These are phyloP conservation scores for Solanum ahanhuiri DNA, from an alignment of 257 asterid genomes.

Conservation along the genomic window DNA sequence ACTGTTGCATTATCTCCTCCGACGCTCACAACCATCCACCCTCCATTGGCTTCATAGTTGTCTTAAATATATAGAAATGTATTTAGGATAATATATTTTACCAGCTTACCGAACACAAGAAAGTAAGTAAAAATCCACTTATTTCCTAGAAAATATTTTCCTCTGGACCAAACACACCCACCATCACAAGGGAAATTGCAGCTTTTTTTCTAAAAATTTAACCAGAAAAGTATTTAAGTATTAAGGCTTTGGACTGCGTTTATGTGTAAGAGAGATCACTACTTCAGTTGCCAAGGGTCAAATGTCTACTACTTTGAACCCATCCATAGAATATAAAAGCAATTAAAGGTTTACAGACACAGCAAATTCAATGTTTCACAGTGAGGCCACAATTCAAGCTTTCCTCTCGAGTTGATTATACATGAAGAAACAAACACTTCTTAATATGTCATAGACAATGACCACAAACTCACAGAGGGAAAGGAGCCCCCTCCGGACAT, in stretches of 20 bases:
- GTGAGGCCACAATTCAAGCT: not conserved
- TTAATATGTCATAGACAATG: not conserved
- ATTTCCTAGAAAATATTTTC: not conserved
- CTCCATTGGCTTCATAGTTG: not conserved
- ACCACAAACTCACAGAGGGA: not conserved
- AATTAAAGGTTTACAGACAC: not conserved
- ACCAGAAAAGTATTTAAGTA: not conserved
- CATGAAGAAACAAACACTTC: not conserved
- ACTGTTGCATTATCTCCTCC: not conserved
- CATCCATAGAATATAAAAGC: not conserved
- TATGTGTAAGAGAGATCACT: not conserved
- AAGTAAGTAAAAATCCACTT: not conserved
- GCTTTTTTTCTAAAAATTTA: not conserved
- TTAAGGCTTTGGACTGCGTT: not conserved
- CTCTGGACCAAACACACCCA: not conserved
- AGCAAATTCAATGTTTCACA: not conserved
- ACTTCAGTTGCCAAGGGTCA: not conserved
- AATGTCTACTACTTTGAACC: not conserved
- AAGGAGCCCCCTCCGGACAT: constrained; percentile 6
- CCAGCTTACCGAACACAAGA: not conserved
- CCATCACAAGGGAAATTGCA: not conserved
- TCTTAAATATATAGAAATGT: not conserved
- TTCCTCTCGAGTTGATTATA: not conserved
- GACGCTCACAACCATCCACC: not conserved
- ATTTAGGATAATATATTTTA: not conserved